These are phyloP conservation scores for Luvunga scandens DNA, from an alignment of 345 rosid genomes.

Conservation along the genomic window DNA sequence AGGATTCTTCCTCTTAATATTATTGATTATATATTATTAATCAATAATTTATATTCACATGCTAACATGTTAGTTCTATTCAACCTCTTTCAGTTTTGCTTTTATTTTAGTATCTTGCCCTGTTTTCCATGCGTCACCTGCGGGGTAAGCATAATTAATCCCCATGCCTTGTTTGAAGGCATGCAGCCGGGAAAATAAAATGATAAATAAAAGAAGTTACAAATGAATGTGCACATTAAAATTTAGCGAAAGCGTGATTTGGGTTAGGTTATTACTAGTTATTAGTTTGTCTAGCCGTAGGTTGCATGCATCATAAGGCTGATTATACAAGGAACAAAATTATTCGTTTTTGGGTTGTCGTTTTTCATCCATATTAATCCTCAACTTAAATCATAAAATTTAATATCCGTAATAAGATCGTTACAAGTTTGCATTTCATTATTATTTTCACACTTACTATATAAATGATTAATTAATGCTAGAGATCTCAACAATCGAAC, in stretches of 20 bases:
- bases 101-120: neutral
- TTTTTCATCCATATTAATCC: no score
- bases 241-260: neutral
- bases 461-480: no score
- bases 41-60: slow-evolving; percentile 14
- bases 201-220: neutral
- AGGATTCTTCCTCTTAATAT: no score
- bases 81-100: neutral
- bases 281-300: neutral
- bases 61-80: slow-evolving; percentile 22
- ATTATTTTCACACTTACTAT: no score
- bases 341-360: no score
- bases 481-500: no score
- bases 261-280: neutral
- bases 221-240: neutral
- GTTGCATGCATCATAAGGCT: neutral
- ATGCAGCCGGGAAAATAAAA: neutral
- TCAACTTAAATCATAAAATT: no score
- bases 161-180: neutral
- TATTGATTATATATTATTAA: neutral
- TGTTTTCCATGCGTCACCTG: slow-evolving; percentile 7
- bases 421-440: no score
- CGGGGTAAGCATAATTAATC: neutral
- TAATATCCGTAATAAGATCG: no score
- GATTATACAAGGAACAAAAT: neutral